A percentile compares a stretch with the other conserved stretches of the same genome.
These are phyloP conservation scores for Ascochyta viciae-villosae DNA, from an alignment of 2,329 filamentous ascomycete species.

Conservation along the genomic window DNA sequence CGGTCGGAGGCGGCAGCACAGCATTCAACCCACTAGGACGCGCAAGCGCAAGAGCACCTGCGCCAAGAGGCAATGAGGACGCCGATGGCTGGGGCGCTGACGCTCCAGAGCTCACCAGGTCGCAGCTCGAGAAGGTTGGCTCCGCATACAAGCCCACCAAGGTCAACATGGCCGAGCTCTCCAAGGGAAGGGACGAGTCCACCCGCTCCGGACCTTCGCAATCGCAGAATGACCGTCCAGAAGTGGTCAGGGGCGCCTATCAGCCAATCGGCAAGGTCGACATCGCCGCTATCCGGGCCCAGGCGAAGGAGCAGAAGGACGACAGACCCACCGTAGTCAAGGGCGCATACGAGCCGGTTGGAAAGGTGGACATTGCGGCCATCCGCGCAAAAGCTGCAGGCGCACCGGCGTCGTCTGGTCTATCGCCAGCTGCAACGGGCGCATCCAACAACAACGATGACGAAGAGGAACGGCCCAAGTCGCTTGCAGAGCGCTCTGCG, in stretches of 20 bases:
- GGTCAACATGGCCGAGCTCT: conserved; percentile 89
- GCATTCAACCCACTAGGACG: conserved; percentile 75
- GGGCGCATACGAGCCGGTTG: conserved; percentile 91
- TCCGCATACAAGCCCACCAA: conserved; percentile 94
- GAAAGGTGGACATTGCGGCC: conserved; percentile 95
- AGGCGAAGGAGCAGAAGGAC: conserved; percentile 72
- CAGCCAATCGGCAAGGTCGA: conserved; percentile 98
- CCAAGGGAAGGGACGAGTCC: conserved; percentile 72
- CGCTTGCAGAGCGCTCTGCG: conserved; percentile 76
- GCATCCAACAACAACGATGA: conserved; percentile 56
- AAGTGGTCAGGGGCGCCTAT: conserved; percentile 85
- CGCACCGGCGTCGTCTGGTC: conserved; percentile 39
- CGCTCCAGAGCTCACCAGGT: conserved; percentile 87
- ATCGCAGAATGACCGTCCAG: conserved; percentile 57
- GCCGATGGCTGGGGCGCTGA: conserved; percentile 94
- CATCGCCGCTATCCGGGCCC: conserved; percentile 83
- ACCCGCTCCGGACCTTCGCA: conserved; percentile 64
- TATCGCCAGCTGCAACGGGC: conserved; percentile 56
- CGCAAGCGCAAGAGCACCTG: conserved; percentile 64
- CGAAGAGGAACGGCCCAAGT: conserved; percentile 57
- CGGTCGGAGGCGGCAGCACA: conserved; percentile 60
- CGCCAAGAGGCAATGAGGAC: conserved; percentile 68
- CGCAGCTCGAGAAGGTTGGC: conserved; percentile 88
- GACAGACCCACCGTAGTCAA: conserved; percentile 86
- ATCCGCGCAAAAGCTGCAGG: conserved; percentile 82